phyloP scores from a whole-genome alignment of 805 yeast genomes.

The Komagataella phaffii region DNA sequence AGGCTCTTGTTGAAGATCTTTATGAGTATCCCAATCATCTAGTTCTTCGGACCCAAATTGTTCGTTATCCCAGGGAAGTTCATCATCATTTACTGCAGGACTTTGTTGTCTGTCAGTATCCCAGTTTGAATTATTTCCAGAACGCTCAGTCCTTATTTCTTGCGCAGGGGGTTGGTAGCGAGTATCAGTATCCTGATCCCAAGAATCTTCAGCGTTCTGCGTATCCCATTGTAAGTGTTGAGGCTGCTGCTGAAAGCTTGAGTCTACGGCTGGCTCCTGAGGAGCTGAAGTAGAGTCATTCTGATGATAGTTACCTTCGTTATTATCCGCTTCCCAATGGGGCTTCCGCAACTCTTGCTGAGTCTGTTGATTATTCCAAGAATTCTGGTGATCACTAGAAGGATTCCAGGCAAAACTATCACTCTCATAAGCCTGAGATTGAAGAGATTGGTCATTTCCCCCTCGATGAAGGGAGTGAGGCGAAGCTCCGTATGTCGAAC shows the following conservation, averaged over 20 bases:
- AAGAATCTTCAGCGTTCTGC: background rate
- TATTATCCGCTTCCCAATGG: background rate
- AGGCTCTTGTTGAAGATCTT: background rate
- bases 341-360: background rate
- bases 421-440: background rate
- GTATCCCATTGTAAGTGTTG: background rate
- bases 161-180: background rate
- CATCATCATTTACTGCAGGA: slow-evolving; percentile 8
- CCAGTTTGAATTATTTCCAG: background rate
- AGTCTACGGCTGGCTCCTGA: background rate
- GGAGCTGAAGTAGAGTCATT: background rate
- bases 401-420: background rate
- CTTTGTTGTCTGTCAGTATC: background rate
- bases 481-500: background rate
- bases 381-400: background rate
- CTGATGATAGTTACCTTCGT: background rate
- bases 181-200: background rate
- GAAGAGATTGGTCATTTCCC: background rate
- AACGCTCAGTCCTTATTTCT: background rate
- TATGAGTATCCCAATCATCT: background rate
- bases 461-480: background rate
- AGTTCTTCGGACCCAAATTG: slow-evolving; percentile 2
- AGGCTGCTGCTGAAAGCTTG: background rate
- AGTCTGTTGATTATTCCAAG: background rate
- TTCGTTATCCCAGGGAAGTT: slow-evolving; percentile 9